These are phyloP conservation scores for Moelleriella libera DNA, from an alignment of 2,329 filamentous ascomycete genomes.

Conservation along the genomic window DNA sequence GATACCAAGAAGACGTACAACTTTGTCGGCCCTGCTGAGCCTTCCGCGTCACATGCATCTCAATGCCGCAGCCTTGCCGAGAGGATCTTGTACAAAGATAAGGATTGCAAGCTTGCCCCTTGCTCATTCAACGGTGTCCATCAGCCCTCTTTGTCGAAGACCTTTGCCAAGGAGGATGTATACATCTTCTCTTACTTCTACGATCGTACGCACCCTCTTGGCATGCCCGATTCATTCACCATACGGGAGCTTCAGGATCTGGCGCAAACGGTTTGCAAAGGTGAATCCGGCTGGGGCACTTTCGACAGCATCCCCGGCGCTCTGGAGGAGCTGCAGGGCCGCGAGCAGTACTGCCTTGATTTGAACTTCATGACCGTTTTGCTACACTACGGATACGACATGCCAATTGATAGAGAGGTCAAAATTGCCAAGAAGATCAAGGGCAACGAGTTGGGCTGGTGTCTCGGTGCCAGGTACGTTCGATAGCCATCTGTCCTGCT, in stretches of 20 bases:
- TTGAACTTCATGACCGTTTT: slow-evolving; percentile 93
- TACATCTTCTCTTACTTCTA: slow-evolving; percentile 98
- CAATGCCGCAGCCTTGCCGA: slow-evolving; percentile 87
- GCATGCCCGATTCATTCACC: slow-evolving; percentile 97
- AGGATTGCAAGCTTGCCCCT: slow-evolving; percentile 67
- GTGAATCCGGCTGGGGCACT: slow-evolving; percentile 62
- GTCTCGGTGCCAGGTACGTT: slow-evolving; percentile 80
- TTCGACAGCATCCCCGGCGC: slow-evolving; percentile 68
- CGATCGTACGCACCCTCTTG: slow-evolving; percentile 83
- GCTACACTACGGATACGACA: slow-evolving; percentile 91
- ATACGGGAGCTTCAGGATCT: slow-evolving; percentile 80
- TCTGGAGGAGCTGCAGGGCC: slow-evolving; percentile 61
- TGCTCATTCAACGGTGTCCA: slow-evolving; percentile 98
- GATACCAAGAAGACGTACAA: slow-evolving; percentile 55
- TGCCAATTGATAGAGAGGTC: slow-evolving; percentile 91
- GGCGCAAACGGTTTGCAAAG: slow-evolving; percentile 70
- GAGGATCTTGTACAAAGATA: slow-evolving; percentile 80
- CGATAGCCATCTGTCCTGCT: too few species aligned
- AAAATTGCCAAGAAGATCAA: slow-evolving; percentile 99
- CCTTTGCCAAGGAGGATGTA: slow-evolving; percentile 79
- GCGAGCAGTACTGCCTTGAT: slow-evolving; percentile 88
- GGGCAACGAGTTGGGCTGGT: slow-evolving; percentile 94
- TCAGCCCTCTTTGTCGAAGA: slow-evolving; percentile 84
- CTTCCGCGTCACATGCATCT: slow-evolving; percentile 69
- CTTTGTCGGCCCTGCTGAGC: slow-evolving; percentile 70